Evolutionary conservation across 768 basidiomycete genomes (phyloP).

Genomic region (Hemileccinum rubropunctum): DNA sequence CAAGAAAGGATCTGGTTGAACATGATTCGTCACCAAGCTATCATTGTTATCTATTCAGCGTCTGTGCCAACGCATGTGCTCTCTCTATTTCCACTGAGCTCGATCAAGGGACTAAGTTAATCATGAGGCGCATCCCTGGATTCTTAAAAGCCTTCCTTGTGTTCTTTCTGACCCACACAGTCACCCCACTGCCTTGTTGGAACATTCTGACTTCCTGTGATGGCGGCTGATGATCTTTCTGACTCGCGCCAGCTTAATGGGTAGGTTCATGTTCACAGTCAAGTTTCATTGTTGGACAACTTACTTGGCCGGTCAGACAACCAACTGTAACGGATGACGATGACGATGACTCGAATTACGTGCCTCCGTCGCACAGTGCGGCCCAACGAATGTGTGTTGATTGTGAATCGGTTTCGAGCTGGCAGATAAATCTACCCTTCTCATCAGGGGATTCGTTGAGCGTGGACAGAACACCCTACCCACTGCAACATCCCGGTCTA

Average conservation of each 20-base stretch:
- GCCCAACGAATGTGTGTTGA: neutral
- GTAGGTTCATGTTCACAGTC: slow-evolving; percentile 3
- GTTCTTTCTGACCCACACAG: neutral
- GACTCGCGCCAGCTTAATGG: neutral
- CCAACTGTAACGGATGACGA: neutral
- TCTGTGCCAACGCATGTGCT: slow-evolving; percentile 4
- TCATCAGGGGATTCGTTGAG: slow-evolving; percentile 3
- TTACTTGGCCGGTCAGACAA: neutral
- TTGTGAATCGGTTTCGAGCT: neutral
- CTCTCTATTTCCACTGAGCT: slow-evolving; percentile 1
- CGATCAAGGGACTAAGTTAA: slow-evolving; percentile 6
- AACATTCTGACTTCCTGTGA: slow-evolving; percentile 38
- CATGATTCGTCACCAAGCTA: neutral
- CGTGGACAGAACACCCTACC: neutral
- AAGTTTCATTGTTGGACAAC: neutral
- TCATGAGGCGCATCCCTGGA: slow-evolving; percentile 6
- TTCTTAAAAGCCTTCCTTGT: slow-evolving; percentile 15
- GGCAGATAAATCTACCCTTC: neutral
- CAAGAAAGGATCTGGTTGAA: neutral
- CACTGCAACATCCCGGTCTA: neutral
- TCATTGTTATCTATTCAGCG: slow-evolving; percentile 19
- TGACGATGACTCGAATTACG: neutral
- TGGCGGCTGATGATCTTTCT: neutral
- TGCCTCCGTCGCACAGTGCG: neutral
- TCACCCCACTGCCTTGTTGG: slow-evolving; percentile 1